phyloP scores from a whole-genome alignment of 805 yeast species.

The Helenozyma baotianmanensis region DNA sequence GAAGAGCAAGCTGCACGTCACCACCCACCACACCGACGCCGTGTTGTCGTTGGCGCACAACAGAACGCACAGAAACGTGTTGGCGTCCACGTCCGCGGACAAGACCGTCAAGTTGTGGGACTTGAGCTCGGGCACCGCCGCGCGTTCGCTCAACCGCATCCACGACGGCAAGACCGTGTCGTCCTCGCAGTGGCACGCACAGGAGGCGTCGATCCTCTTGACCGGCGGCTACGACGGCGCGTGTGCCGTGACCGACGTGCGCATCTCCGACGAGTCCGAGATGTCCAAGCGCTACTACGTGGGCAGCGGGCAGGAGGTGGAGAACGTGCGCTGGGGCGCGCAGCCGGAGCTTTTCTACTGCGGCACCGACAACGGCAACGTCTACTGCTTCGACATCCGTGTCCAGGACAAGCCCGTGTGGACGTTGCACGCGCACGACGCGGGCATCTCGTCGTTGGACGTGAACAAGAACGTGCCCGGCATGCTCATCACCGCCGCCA shows the following conservation, averaged over 20 bases:
- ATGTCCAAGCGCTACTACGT: slow-evolving; percentile 65
- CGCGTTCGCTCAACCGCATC: slow-evolving; percentile 63
- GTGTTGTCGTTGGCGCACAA: slow-evolving; percentile 84
- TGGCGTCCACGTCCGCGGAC: slow-evolving; percentile 95
- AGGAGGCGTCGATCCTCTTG: slow-evolving; percentile 62
- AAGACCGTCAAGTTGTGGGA: slow-evolving; percentile 96
- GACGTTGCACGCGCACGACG: slow-evolving; percentile 96
- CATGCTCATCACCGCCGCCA: slow-evolving; percentile 78
- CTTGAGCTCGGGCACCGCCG: slow-evolving; percentile 67
- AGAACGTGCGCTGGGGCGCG: slow-evolving; percentile 70
- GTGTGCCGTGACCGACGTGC: slow-evolving; percentile 78
- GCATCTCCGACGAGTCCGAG: slow-evolving; percentile 57
- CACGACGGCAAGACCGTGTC: slow-evolving; percentile 83
- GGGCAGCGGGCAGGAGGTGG: slow-evolving; percentile 73
- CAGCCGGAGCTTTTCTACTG: slow-evolving; percentile 58
- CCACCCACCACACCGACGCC: slow-evolving; percentile 89
- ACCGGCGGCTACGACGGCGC: slow-evolving; percentile 94
- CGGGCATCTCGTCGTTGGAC: slow-evolving; percentile 82
- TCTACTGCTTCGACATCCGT: slow-evolving; percentile 86
- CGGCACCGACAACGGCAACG: slow-evolving; percentile 88
- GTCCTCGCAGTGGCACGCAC: slow-evolving; percentile 77
- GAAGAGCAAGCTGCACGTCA: slow-evolving; percentile 47
- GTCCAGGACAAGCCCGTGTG: slow-evolving; percentile 67
- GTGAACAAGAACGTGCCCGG: slow-evolving; percentile 66
- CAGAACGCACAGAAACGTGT: slow-evolving; percentile 70